phyloP scores from a whole-genome alignment of 202 grass and related monocot genomes.

The Bolboschoenoplectus hybrid region DNA sequence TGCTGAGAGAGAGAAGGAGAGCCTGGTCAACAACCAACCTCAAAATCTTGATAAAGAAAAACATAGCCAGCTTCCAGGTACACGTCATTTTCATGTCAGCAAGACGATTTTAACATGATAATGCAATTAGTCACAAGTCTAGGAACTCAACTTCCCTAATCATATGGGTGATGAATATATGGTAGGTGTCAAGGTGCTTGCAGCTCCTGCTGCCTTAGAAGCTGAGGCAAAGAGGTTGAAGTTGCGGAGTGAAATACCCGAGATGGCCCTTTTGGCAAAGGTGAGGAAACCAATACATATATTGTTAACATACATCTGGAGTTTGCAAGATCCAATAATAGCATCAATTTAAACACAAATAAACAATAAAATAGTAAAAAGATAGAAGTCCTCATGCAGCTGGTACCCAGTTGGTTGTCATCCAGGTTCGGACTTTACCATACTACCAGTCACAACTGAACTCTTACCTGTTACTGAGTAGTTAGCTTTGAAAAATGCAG shows the following conservation, averaged over 20 bases:
- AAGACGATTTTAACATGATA: background rate
- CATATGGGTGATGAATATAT: slow-evolving; percentile 30
- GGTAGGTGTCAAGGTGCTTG: slow-evolving; percentile 75
- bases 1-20: background rate
- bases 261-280: slow-evolving; percentile 61
- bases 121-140: background rate
- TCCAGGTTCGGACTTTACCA: background rate
- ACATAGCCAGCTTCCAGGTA: slow-evolving; percentile 21
- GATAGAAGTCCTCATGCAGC: background rate
- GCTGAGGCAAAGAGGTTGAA: slow-evolving; percentile 60
- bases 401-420: background rate
- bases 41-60: slow-evolving; percentile 25
- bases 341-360: background rate
- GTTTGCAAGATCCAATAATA: slow-evolving; percentile 2
- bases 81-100: background rate
- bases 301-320: background rate
- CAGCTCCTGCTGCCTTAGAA: slow-evolving; percentile 66
- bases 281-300: slow-evolving; percentile 40
- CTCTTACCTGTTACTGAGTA: background rate
- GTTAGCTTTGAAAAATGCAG: slow-evolving; percentile 49
- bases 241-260: slow-evolving; percentile 67
- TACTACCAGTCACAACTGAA: background rate
- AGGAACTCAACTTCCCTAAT: background rate
- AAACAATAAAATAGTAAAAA: slow-evolving; percentile 18
- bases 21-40: background rate